phyloP scores from a whole-genome alignment of 1,139 yeast species.

The Blastobotrys capitulatus region DNA sequence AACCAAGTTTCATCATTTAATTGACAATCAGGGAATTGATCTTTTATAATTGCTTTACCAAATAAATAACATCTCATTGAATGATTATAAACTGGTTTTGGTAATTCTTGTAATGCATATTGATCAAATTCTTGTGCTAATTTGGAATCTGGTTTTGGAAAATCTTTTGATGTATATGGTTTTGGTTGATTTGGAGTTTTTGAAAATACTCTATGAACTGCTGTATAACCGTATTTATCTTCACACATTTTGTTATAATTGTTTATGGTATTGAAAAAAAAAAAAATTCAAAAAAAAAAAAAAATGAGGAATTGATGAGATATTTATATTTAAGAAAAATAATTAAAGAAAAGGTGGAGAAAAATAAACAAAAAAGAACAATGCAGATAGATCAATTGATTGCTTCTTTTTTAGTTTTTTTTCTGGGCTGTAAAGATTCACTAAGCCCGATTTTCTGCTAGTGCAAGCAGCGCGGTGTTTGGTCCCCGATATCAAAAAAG shows the following conservation, averaged over 20 bases:
- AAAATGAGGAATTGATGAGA: not conserved
- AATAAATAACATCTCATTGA: conserved; percentile 19
- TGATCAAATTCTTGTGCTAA: not conserved
- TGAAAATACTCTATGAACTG: conserved; percentile 5
- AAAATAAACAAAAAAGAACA: too few relatives aligned
- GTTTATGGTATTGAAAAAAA: not conserved
- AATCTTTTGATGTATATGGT: not conserved
- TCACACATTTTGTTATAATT: conserved; percentile 3
- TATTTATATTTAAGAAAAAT: too few relatives aligned
- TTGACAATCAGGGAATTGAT: conserved; percentile 21
- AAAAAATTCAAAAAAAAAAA: not conserved
- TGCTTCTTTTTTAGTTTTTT: too few relatives aligned
- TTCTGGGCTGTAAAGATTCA: too few relatives aligned
- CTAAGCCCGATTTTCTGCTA: too few relatives aligned
- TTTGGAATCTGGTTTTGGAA: not conserved
- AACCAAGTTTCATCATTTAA: conserved; percentile 17
- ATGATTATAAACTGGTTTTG: conserved; percentile 18
- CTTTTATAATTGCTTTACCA: conserved; percentile 19
- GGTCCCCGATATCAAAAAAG: too few relatives aligned
- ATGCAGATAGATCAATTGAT: too few relatives aligned
- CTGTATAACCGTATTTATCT: conserved; percentile 4
- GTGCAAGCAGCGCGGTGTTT: too few relatives aligned
- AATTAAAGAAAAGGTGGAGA: too few relatives aligned
- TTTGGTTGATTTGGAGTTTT: conserved; percentile 1
- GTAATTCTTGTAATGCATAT: conserved; percentile 17